Evolutionary conservation across 192 early-diverging fungal species (phyloP).

Genomic region (Podila clonocystis): DNA sequence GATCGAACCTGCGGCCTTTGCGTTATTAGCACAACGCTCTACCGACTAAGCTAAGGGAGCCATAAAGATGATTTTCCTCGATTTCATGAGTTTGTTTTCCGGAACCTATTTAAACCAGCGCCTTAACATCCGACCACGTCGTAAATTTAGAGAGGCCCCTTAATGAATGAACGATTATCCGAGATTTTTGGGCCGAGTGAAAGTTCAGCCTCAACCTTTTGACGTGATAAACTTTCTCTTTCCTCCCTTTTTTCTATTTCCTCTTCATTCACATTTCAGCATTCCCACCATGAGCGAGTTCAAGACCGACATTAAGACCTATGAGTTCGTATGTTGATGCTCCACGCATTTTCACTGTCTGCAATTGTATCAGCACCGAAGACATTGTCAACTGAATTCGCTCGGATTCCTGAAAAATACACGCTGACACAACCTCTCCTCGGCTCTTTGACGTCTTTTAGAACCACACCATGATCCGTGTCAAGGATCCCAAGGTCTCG

Average conservation of each 20-base stretch:
- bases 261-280: not conserved
- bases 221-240: no score
- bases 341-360: constrained; percentile 3
- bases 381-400: not conserved
- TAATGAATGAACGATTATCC: no score
- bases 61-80: no score
- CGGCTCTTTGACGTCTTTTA: not conserved
- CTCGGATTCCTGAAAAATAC: not conserved
- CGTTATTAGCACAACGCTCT: constrained; percentile 77
- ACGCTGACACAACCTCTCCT: not conserved
- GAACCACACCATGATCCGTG: constrained; percentile 91
- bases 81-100: no score
- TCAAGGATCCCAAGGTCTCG: constrained; percentile 83
- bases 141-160: no score
- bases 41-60: constrained; percentile 69
- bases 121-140: no score
- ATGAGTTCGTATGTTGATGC: constrained; percentile 39
- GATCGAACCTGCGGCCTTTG: constrained; percentile 73
- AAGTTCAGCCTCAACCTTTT: no score
- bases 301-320: constrained; percentile 45
- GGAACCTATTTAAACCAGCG: no score
- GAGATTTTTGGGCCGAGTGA: no score
- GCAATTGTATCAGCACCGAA: not conserved
- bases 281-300: constrained; percentile 34
- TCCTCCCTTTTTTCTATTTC: not conserved